Conservation (phyloP, 306 rosid genomes). For the Vicia villosa region DNA sequence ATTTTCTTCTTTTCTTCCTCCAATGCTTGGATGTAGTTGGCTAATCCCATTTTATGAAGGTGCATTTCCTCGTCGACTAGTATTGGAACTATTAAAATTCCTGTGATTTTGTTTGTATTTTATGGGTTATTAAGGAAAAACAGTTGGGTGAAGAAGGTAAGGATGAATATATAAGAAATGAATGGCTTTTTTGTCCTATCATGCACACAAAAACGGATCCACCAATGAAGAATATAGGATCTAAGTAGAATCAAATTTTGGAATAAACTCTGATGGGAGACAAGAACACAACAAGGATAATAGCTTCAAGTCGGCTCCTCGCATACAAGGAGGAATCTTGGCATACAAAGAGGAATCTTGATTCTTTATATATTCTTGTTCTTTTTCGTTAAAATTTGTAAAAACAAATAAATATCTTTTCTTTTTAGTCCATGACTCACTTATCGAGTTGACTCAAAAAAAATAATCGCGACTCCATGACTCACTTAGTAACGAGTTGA, state of each 20-base stretch:
- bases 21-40: constrained; percentile 61
- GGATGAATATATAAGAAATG: constrained; percentile 39
- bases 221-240: constrained; percentile 61
- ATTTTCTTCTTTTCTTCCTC: constrained; percentile 71
- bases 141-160: constrained; percentile 23
- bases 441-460: too few relatives aligned
- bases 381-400: not conserved
- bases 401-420: not conserved
- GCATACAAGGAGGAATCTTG: constrained; percentile 68
- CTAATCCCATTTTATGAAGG: constrained; percentile 48
- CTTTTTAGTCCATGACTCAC: too few relatives aligned
- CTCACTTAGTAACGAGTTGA: too few relatives aligned
- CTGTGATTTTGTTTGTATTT: not conserved
- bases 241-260: constrained; percentile 63
- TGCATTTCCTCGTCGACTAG: constrained; percentile 55
- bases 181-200: constrained; percentile 28
- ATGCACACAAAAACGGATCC: constrained; percentile 52
- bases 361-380: constrained; percentile 37
- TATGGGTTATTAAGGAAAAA: constrained; percentile 8
- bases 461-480: too few relatives aligned
- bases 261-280: constrained; percentile 54
- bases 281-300: constrained; percentile 37
- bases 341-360: too few relatives aligned
- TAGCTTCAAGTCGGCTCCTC: constrained; percentile 70
- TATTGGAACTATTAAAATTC: not conserved